A percentile compares a stretch with the other conserved stretches of the same genome.
phyloP scores from a whole-genome alignment of 2,329 filamentous ascomycete species.

The Fusarium sulawesiense region DNA sequence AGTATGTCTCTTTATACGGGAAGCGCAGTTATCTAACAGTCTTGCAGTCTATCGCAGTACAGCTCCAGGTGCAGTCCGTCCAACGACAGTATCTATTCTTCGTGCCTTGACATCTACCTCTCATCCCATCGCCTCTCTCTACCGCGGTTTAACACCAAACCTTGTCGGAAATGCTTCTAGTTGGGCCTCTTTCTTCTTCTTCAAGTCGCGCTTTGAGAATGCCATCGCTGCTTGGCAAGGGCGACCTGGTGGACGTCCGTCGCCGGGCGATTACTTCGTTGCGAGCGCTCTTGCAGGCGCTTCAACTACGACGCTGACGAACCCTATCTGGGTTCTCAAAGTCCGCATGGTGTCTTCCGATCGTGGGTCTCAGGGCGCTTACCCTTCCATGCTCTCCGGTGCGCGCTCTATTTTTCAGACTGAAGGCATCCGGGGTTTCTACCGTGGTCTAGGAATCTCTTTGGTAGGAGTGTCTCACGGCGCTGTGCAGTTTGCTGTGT shows the following conservation, averaged over 20 bases:
- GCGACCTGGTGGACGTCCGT: conserved; percentile 30
- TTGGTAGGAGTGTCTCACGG: conserved; percentile 91
- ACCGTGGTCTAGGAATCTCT: conserved; percentile 85
- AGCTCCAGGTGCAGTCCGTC: conserved; percentile 52
- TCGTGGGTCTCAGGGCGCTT: conserved; percentile 78
- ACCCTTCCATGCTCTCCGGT: conserved; percentile 80
- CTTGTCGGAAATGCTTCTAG: conserved; percentile 88
- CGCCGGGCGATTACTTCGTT: conserved; percentile 80
- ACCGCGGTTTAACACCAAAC: conserved; percentile 91
- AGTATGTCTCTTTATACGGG: conserved; percentile 61
- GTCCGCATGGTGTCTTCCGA: conserved; percentile 95
- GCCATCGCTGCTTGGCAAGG: conserved; percentile 51
- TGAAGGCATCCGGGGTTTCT: conserved; percentile 85
- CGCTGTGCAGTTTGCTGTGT: conserved; percentile 95
- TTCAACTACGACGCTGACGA: conserved; percentile 84
- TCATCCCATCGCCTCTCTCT: conserved; percentile 75
- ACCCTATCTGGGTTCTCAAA: conserved; percentile 98
- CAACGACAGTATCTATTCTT: conserved; percentile 65
- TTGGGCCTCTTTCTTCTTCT: conserved; percentile 94
- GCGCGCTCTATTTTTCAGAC: conserved; percentile 71
- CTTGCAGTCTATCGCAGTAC: conserved; percentile 63
- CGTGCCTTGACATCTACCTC: conserved; percentile 62
- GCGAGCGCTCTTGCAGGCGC: conserved; percentile 78
- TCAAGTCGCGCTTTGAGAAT: conserved; percentile 68
- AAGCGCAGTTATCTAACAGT: conserved; percentile 5